phyloP scores from a whole-genome alignment of 176 grass and related monocot species.

The Triticum aestivum region DNA sequence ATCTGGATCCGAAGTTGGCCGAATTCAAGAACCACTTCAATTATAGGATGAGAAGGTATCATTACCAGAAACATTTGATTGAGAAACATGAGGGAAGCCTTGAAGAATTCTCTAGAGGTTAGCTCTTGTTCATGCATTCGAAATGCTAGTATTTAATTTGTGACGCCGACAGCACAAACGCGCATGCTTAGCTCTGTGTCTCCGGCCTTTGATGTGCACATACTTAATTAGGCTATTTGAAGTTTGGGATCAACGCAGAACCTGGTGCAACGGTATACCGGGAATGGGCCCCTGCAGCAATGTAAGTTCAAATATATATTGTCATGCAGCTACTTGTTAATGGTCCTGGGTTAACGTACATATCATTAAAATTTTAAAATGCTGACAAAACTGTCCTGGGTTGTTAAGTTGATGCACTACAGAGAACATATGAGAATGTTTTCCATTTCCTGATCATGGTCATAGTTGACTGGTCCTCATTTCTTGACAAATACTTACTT shows the following conservation, averaged over 20 bases:
- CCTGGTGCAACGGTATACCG: constrained; percentile 61
- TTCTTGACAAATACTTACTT: not conserved
- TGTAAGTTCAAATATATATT: constrained; percentile 58
- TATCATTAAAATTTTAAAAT: not conserved
- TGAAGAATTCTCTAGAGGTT: constrained; percentile 79
- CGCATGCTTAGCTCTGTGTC: constrained; percentile 15
- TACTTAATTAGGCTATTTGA: constrained; percentile 73
- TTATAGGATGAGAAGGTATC: constrained; percentile 64
- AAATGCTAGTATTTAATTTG: not conserved
- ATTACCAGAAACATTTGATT: constrained; percentile 63
- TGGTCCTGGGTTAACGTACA: not conserved
- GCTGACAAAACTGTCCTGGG: not conserved
- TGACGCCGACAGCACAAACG: not conserved
- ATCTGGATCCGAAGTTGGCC: constrained; percentile 59
- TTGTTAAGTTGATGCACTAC: not conserved
- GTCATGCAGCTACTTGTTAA: not conserved
- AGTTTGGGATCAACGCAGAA: constrained; percentile 83
- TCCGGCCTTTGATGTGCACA: constrained; percentile 55
- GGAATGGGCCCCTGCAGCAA: constrained; percentile 94
- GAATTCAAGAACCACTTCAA: constrained; percentile 75
- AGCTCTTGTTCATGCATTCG: constrained; percentile 2
- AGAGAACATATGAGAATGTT: not conserved
- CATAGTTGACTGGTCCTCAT: not conserved
- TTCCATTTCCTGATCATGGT: not conserved
- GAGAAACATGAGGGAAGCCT: constrained; percentile 76